Base-by-base conservation (phyloP, 1,284 basidiomycete species). In the Ustilago curta region DNA sequence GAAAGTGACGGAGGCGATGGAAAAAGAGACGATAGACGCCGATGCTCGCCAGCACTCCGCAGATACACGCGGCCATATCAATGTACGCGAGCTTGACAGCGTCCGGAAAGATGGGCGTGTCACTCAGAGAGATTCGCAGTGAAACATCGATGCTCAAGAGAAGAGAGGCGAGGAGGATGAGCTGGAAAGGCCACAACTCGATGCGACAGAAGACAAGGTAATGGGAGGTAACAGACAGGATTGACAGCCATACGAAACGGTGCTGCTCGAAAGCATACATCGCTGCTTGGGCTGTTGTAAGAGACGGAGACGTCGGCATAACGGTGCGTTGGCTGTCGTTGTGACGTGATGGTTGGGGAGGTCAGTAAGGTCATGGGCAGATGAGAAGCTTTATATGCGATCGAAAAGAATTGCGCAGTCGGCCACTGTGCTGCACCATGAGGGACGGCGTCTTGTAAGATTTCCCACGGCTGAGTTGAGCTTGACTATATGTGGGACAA, bases 1-100 rank as follows among this genome's bases (percentile, higher is more conserved):
- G 73, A 19, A 76, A 61, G 8, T 43, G 42, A 12, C 66, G 12
- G 2, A 77, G 52, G 2, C 69, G 68, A 29, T 78, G 76, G 48
- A 78, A 65, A 51, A 60, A 57, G 25, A 68, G 43, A 9, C 76
- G 55, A 40, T 78, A 78, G 25, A 65, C 31, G 16, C 45, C 44
- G 42, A 78, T 78, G 45, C 59, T 69, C 11, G 32, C 2, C 37
- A 64, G 31, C 8, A 77, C 39, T 7, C 55, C 53, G 7, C 19
- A 9, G 9, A 39, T 54, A 8, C 23, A 58, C 4, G 55, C 12
- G 11, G 47, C 27, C 2, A 65, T 39, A 29, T 65, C 62, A 19
- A 54, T n/a, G 16, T 35, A 54, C 3, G 62, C 56, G 1, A 27
- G 21, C 31, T 59, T 54, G 27, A 42, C 23, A 1, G 62, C 59